Percentiles rank a stretch among this genome's conserved stretches.
These are phyloP conservation scores for Colletotrichum gigasporum DNA, from an alignment of 2,329 filamentous ascomycete species.

Conservation along the genomic window DNA sequence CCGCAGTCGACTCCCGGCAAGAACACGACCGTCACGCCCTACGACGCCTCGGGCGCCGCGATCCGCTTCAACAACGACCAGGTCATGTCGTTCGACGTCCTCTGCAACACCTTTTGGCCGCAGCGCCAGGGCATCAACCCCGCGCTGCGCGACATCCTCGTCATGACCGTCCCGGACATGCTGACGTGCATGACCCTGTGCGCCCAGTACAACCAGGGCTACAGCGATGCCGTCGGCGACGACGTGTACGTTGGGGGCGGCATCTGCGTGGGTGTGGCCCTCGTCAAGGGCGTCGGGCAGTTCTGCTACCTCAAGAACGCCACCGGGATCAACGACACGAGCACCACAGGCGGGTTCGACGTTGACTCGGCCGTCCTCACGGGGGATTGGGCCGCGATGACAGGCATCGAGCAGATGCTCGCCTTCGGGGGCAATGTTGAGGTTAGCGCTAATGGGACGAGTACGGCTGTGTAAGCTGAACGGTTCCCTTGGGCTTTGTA, in stretches of 20 bases:
- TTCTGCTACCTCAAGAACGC: constrained; percentile 31
- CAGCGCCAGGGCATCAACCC: constrained; percentile 29
- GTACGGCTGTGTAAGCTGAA: neutral
- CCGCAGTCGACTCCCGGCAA: neutral
- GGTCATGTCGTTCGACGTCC: constrained; percentile 29
- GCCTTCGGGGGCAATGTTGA: constrained; percentile 26
- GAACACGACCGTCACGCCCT: constrained; percentile 25
- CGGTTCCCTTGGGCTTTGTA: neutral
- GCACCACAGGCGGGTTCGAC: constrained; percentile 18
- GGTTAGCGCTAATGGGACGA: constrained; percentile 8
- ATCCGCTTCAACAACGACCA: constrained; percentile 33
- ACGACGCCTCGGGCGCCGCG: constrained; percentile 28
- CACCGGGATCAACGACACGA: constrained; percentile 26
- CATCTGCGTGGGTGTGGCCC: constrained; percentile 28
- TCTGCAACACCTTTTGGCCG: constrained; percentile 31
- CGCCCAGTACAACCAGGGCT: constrained; percentile 32
- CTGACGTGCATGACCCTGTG: constrained; percentile 31
- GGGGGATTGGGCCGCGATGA: constrained; percentile 19
- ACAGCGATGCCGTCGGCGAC: constrained; percentile 32
- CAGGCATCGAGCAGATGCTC: constrained; percentile 18
- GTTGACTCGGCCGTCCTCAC: constrained; percentile 27
- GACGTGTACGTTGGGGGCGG: constrained; percentile 27
- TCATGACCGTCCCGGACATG: constrained; percentile 30
- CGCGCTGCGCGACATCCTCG: constrained; percentile 24
- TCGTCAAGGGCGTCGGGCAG: constrained; percentile 27